Percentiles rank a stretch among this genome's conserved stretches.
phyloP scores from a whole-genome alignment of 345 rosid genomes.

The Euclidium syriacum region DNA sequence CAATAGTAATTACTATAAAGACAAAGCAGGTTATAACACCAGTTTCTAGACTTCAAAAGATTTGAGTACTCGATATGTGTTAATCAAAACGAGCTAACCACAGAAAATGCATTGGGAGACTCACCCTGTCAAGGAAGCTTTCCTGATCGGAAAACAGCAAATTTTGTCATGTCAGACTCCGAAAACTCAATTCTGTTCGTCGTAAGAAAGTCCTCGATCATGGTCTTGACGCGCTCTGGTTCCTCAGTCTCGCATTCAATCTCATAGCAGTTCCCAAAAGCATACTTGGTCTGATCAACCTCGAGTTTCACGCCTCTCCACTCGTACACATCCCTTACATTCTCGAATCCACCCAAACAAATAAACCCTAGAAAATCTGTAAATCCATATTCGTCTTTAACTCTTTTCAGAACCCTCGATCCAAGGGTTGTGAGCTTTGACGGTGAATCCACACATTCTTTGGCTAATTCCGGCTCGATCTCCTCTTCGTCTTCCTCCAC shows the following conservation, averaged over 20 bases:
- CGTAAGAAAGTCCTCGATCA: constrained; percentile 57
- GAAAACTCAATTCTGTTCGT: constrained; percentile 48
- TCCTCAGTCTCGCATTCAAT: constrained; percentile 75
- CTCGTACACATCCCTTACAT: constrained; percentile 54
- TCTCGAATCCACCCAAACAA: constrained; percentile 84
- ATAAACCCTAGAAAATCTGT: constrained; percentile 41
- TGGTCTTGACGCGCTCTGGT: constrained; percentile 59
- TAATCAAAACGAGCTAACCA: no score
- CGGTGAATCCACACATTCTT: constrained; percentile 49
- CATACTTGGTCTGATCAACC: constrained; percentile 77
- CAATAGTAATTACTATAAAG: no score
- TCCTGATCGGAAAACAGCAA: constrained; percentile 68
- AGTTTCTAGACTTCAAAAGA: background rate
- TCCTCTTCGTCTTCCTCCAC: constrained; percentile 93
- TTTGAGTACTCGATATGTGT: background rate
- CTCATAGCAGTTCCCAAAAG: constrained; percentile 68
- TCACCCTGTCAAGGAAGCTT: constrained; percentile 46
- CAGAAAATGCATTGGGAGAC: no score
- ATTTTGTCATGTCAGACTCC: constrained; percentile 68
- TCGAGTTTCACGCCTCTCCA: constrained; percentile 73
- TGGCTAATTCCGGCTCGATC: constrained; percentile 34
- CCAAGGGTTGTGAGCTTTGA: constrained; percentile 33
- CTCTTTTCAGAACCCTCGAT: constrained; percentile 62
- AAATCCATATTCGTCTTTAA: constrained; percentile 62
- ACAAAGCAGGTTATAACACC: no score